Evolutionary conservation across 352 stramenopile species (phyloP).

Genomic region (Aphanomyces euteiches): DNA sequence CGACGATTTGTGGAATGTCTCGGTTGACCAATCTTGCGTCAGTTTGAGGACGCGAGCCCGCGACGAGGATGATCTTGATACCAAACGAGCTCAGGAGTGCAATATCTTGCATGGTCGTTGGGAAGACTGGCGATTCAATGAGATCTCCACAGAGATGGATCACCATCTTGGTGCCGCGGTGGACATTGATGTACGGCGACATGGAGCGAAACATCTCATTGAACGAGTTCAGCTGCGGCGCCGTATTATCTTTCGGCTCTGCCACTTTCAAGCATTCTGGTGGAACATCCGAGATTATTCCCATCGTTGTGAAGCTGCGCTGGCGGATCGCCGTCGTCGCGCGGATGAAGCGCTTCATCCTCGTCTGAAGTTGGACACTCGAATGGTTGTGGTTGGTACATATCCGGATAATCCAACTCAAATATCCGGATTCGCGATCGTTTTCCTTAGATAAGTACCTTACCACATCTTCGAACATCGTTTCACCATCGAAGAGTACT

Average conservation of each 20-base stretch:
- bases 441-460: too few species aligned
- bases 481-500: too few species aligned
- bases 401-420: too few species aligned
- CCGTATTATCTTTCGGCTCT: conserved; percentile 29
- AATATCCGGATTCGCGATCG: too few species aligned
- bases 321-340: neutral
- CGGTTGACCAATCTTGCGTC: conserved; percentile 82
- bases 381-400: too few species aligned
- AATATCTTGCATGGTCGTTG: conserved; percentile 94
- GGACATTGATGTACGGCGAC: conserved; percentile 97
- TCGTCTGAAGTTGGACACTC: too few species aligned
- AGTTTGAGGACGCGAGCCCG: conserved; percentile 93
- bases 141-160: conserved; percentile 95
- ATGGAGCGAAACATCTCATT: conserved; percentile 93
- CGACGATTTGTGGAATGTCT: conserved; percentile 67
- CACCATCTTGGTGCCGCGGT: conserved; percentile 92
- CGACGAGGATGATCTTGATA: conserved; percentile 93
- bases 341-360: conserved; percentile 12
- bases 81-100: conserved; percentile 94
- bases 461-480: too few species aligned
- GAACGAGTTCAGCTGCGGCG: conserved; percentile 59
- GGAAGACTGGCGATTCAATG: conserved; percentile 89
- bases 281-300: conserved; percentile 60
- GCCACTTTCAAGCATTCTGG: conserved; percentile 72
- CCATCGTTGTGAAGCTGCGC: conserved; percentile 12